These are phyloP conservation scores for Trichoderma sp. DNA, from an alignment of 2,329 filamentous ascomycete genomes.

Conservation along the genomic window DNA sequence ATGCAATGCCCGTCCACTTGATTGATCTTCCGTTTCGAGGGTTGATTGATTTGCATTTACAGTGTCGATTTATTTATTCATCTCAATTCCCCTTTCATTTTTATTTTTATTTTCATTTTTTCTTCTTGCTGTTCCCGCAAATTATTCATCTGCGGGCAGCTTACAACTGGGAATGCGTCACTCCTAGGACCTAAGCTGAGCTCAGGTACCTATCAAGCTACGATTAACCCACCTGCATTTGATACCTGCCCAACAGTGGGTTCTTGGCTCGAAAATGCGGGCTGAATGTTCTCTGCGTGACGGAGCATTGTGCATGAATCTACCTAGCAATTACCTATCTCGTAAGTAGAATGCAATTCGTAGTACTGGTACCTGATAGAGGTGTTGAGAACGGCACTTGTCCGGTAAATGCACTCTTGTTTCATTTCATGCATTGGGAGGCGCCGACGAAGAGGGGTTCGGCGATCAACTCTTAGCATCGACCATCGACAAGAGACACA, in stretches of 20 bases:
- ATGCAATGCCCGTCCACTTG: not conserved
- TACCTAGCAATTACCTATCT: not conserved
- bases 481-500: not conserved
- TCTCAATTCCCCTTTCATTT: not conserved
- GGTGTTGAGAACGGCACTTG: not conserved
- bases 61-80: not conserved
- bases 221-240: not conserved
- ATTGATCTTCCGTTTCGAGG: not conserved
- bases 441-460: not conserved
- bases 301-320: not conserved
- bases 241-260: constrained; percentile 7
- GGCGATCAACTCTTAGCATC: not conserved
- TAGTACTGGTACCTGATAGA: not conserved
- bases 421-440: not conserved
- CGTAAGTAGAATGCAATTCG: not conserved
- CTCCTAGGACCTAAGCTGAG: not conserved
- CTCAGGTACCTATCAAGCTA: too few species aligned
- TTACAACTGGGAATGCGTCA: not conserved
- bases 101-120: too few species aligned
- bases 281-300: not conserved
- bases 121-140: not conserved
- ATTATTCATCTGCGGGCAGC: not conserved
- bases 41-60: not conserved
- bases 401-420: not conserved
- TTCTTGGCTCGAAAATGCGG: not conserved